Evolutionary conservation across 75 land plant species (phyloP).

Genomic region (Ceratopteris richardii): DNA sequence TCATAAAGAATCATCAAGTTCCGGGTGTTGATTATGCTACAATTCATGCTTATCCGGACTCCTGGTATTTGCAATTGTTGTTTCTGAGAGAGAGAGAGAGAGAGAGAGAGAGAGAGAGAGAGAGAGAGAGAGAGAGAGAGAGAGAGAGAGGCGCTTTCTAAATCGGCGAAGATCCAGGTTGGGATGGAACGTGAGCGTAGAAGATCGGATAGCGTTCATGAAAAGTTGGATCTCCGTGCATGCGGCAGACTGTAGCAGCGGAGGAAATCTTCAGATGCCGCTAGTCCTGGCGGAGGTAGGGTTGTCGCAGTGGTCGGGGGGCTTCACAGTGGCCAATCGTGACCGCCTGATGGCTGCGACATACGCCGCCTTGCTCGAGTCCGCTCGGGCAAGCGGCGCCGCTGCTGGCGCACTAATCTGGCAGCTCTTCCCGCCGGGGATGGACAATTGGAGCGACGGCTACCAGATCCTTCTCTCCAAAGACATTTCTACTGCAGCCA

Average conservation of each 20-base stretch:
- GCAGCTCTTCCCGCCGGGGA: conserved; percentile 62
- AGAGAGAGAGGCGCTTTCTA: neutral
- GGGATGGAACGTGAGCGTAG: conserved; percentile 24
- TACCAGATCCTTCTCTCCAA: neutral
- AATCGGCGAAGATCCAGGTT: conserved; percentile 38
- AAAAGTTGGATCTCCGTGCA: conserved; percentile 61
- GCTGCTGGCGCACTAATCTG: conserved; percentile 76
- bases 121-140: neutral
- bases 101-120: neutral
- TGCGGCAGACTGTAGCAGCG: conserved; percentile 45
- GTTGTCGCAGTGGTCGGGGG: conserved; percentile 33
- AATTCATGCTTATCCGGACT: conserved; percentile 62
- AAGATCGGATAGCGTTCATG: conserved; percentile 52
- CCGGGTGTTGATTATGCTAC: conserved; percentile 54
- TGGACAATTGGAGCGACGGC: conserved; percentile 24
- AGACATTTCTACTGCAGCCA: conserved; percentile 33
- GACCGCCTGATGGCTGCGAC: conserved; percentile 35
- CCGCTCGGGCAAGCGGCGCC: conserved; percentile 56
- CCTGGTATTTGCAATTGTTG: conserved; percentile 37
- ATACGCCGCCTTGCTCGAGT: conserved; percentile 45
- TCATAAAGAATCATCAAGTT: conserved; percentile 40
- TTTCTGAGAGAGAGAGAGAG: too few relatives aligned
- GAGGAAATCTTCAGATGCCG: conserved; percentile 43
- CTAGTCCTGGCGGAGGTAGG: conserved; percentile 74
- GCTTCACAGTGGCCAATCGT: conserved; percentile 36